A percentile compares a stretch with the other conserved stretches of the same genome.
phyloP scores from a whole-genome alignment of 805 yeast species.

The Sugiyamaella lignohabitans region DNA sequence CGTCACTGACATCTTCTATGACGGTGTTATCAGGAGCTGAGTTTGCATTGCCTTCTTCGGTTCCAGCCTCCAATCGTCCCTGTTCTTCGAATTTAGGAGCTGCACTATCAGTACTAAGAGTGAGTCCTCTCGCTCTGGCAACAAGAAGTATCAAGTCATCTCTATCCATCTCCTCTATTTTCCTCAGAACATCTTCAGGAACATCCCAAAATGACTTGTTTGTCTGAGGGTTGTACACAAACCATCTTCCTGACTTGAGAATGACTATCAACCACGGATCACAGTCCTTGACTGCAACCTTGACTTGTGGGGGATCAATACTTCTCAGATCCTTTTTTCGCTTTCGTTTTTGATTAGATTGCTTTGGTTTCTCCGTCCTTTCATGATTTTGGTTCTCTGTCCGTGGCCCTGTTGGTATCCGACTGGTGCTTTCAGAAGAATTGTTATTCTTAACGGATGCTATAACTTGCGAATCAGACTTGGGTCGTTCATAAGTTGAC shows the following conservation, averaged over 20 bases:
- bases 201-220: constrained; percentile 34
- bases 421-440: neutral
- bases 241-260: constrained; percentile 38
- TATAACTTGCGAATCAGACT: neutral
- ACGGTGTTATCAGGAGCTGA: constrained; percentile 9
- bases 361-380: neutral
- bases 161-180: constrained; percentile 29
- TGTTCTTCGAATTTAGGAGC: neutral
- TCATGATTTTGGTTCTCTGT: neutral
- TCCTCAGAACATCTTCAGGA: constrained; percentile 26
- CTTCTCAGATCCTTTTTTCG: constrained; percentile 4
- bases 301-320: constrained; percentile 16
- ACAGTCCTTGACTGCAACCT: constrained; percentile 11
- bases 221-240: constrained; percentile 33
- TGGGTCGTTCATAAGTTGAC: constrained; percentile 38
- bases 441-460: neutral
- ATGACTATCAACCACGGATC: constrained; percentile 41
- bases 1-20: constrained; percentile 11
- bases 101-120: constrained; percentile 15
- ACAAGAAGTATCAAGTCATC: constrained; percentile 30
- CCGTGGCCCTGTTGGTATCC: neutral
- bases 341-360: neutral
- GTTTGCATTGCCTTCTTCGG: constrained; percentile 5
- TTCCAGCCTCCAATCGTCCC: constrained; percentile 1
- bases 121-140: constrained; percentile 37